phyloP scores from a whole-genome alignment of 257 asterid genomes.

The Rauvolfia tetraphylla region DNA sequence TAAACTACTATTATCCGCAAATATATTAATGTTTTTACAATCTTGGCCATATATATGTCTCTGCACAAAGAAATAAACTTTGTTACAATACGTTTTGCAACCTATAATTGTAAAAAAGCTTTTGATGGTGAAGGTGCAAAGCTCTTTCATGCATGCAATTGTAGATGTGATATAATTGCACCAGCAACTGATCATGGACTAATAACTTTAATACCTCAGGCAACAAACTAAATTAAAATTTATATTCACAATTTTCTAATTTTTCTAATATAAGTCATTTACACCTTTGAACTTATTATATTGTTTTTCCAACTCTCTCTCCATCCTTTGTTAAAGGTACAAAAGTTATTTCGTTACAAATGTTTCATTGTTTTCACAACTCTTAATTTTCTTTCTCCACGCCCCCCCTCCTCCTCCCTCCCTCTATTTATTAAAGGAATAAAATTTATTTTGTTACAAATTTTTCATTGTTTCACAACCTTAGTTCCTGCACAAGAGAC shows the following conservation, averaged over 20 bases:
- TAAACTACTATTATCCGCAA: conserved; percentile 79
- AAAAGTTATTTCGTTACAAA: no score
- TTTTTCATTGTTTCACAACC: no score
- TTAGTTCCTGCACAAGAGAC: no score
- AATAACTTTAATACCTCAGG: background rate
- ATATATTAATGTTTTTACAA: conserved; percentile 56
- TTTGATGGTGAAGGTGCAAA: background rate
- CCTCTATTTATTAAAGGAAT: no score
- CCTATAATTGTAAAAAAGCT: background rate
- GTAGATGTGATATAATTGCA: background rate
- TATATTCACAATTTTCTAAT: background rate
- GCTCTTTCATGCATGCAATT: background rate
- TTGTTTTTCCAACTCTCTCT: no score
- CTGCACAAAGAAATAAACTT: conserved; percentile 35
- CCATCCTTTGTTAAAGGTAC: no score
- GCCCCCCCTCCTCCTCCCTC: no score
- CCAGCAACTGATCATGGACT: background rate
- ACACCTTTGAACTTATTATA: no score
- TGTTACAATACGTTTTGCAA: conserved; percentile 2
- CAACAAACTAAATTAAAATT: background rate
- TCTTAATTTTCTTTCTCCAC: no score
- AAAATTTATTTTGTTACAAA: no score
- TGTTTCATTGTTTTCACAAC: no score
- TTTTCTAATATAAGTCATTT: no score
- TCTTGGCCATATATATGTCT: conserved; percentile 71